phyloP scores from a whole-genome alignment of 1,139 yeast species.

The Zygosaccharomyces sapae region DNA sequence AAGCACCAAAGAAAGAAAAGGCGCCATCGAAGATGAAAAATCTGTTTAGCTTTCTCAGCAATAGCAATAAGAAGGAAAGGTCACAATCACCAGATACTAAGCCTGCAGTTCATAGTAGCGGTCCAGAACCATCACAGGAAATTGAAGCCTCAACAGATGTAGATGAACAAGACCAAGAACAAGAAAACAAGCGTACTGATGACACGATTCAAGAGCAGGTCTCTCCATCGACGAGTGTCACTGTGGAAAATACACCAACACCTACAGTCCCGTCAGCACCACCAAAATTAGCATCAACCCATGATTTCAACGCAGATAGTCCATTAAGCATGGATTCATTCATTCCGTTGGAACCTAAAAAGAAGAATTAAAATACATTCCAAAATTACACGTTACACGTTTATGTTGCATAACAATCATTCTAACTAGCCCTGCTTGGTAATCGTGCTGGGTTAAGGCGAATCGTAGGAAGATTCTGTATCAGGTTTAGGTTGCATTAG shows the following conservation, averaged over 20 bases:
- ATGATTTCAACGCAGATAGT: conserved; percentile 3
- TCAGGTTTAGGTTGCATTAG: conserved; percentile 1
- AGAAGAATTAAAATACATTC: conserved; percentile 11
- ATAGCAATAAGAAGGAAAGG: conserved; percentile 12
- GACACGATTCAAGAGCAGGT: conserved; percentile 9
- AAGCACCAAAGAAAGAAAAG: conserved; percentile 14
- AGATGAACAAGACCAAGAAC: neutral
- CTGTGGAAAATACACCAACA: neutral
- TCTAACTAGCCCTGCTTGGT: too few species aligned
- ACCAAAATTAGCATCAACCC: neutral
- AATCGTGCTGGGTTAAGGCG: neutral
- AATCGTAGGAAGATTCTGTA: neutral
- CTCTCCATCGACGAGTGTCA: conserved; percentile 1
- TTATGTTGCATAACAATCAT: too few species aligned
- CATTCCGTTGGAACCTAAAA: conserved; percentile 29
- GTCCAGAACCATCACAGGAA: neutral
- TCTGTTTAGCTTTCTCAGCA: conserved; percentile 28
- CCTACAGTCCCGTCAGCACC: neutral
- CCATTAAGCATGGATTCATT: conserved; percentile 20
- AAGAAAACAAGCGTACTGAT: conserved; percentile 14
- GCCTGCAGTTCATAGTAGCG: neutral
- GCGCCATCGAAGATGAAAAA: conserved; percentile 20
- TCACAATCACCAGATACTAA: neutral
- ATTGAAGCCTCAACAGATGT: neutral
- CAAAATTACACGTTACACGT: too few species aligned